Base-by-base conservation (phyloP, 2,329 filamentous ascomycete genomes). In the Ilyonectria sp. region DNA sequence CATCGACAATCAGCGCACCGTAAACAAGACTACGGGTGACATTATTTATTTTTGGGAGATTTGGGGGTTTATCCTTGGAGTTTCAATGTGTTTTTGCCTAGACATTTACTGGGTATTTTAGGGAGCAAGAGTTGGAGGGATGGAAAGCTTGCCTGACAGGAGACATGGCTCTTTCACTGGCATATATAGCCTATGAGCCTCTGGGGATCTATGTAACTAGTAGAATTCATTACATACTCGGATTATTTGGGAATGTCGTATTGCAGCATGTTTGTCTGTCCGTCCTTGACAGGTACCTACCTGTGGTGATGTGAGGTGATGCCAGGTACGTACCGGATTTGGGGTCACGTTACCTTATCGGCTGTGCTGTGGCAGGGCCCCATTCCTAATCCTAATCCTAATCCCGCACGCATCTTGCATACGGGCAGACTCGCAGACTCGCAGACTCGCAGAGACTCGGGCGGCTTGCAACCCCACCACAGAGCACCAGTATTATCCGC, bases 1-100 rank as follows among this genome's bases (percentile, higher is more conserved):
- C 76, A 7, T 83, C 82, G 21, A 78, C 74, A 7, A 71, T 76
- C 7, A 79, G 78, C 59, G 77, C 75, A 46, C 64, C 55, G 15
- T 74, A 71, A 64, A 65, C 33, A 43, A 49, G 19, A 19, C 19
- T n/a, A 55, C n/a, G 40, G 44, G 29, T 21, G 13, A 13, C 49
- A 55, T 40, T 40, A 21, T 40, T 31, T 40, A 40, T 15, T 15
- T 15, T 53, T 35, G n/a, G 31, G 50, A 21, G 11, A 53, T 62
- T 67, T 55, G 68, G 60, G 60, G 49, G 59, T 57, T 33, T 15
- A 57, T 61, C 59, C 15, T 47, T 55, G 56, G 54, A 59, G 60
- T 68, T 29, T 60, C 65, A 65, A 31, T 64, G 54, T 60, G 50
- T 33, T 19, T 71, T 74, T 70, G 52, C 31, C 26, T 26, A 49